phyloP scores from a whole-genome alignment of 495 filamentous ascomycete species.

The Tuber brumale region DNA sequence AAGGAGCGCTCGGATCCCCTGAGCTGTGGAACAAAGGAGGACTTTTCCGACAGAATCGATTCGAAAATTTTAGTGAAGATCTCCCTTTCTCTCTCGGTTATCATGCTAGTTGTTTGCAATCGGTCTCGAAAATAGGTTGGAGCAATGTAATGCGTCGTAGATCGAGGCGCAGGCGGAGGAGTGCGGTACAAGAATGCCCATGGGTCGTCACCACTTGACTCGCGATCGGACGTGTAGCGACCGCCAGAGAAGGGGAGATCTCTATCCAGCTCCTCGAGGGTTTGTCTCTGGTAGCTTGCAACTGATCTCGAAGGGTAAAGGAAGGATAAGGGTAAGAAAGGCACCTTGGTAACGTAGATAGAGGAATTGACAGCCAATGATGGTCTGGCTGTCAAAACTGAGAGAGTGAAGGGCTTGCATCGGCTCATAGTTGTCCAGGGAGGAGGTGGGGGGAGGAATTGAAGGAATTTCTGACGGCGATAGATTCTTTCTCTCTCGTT shows the following conservation, averaged over 20 bases:
- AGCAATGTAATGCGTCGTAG: slow-evolving; percentile 8
- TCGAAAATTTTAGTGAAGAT: slow-evolving; percentile 42
- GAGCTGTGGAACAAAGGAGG: slow-evolving; percentile 17
- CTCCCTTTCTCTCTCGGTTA: slow-evolving; percentile 34
- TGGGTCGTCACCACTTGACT: slow-evolving; percentile 17
- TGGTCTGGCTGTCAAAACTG: neutral
- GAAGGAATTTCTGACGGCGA: neutral
- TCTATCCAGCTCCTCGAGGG: neutral
- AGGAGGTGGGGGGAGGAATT: neutral
- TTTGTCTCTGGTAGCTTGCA: neutral
- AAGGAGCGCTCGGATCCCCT: neutral
- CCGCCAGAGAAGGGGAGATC: slow-evolving; percentile 12
- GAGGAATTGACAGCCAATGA: neutral
- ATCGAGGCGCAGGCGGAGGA: neutral
- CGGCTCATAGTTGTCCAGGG: neutral
- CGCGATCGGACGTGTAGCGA: neutral
- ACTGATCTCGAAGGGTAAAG: slow-evolving; percentile 23
- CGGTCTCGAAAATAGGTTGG: slow-evolving; percentile 3
- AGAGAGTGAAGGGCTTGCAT: neutral
- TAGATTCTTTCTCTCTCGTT: neutral
- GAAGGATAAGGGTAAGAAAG: slow-evolving; percentile 9
- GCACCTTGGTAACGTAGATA: neutral
- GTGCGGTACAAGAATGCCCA: slow-evolving; percentile 36
- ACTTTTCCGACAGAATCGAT: slow-evolving; percentile 30
- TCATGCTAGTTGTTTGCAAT: neutral